These are phyloP conservation scores for Pleurotus pulmonarius DNA, from an alignment of 768 basidiomycete genomes.

Conservation along the genomic window DNA sequence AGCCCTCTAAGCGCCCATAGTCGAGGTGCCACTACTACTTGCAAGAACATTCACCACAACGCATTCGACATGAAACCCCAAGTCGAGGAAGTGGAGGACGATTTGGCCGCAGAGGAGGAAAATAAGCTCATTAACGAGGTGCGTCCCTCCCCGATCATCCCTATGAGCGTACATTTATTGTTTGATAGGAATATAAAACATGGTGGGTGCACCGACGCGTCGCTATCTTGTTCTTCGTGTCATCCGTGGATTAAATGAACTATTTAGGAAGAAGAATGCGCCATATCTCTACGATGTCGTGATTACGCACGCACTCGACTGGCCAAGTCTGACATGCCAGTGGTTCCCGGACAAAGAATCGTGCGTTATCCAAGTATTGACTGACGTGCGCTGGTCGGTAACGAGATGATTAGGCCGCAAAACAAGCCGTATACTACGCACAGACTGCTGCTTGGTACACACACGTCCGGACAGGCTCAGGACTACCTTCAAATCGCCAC, in stretches of 20 bases:
- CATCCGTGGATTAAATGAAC: background rate
- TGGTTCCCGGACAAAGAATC: constrained; percentile 98
- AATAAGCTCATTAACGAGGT: constrained; percentile 89
- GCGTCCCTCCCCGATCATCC: constrained; percentile 15
- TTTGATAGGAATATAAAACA: constrained; percentile 74
- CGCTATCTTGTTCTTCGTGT: background rate
- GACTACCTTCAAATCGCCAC: constrained; percentile 96
- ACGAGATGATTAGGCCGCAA: constrained; percentile 55
- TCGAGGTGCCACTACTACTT: no score
- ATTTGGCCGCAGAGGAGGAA: constrained; percentile 79
- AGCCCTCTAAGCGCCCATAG: no score
- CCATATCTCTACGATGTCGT: constrained; percentile 98
- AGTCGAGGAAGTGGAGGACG: constrained; percentile 73
- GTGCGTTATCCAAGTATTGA: constrained; percentile 40
- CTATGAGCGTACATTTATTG: background rate
- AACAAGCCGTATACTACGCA: constrained; percentile 95
- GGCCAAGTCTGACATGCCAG: constrained; percentile 97
- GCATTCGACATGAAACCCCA: constrained; percentile 39
- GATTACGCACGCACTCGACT: constrained; percentile 95
- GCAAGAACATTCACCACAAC: background rate
- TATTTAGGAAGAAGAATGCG: constrained; percentile 87
- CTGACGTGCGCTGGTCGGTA: background rate
- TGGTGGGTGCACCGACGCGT: constrained; percentile 42
- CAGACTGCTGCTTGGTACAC: constrained; percentile 92
- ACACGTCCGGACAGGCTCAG: constrained; percentile 91